Evolutionary conservation across 768 basidiomycete species (phyloP).

Genomic region (Pleurotus salmoneostramineus): DNA sequence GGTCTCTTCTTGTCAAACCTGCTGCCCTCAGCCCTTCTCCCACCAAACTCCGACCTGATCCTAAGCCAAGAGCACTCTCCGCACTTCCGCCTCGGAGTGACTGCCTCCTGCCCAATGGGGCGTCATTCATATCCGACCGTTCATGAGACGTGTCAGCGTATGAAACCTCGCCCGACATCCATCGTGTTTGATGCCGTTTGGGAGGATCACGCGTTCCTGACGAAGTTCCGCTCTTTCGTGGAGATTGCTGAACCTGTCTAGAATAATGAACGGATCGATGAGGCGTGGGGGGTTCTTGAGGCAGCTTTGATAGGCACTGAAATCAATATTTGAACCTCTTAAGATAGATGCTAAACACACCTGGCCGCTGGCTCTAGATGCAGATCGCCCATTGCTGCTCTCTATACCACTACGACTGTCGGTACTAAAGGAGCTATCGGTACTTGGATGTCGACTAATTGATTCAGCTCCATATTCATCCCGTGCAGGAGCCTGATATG

Average conservation of each 20-base stretch:
- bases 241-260: conserved; percentile 9
- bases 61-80: conserved; percentile 53
- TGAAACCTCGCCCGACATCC: conserved; percentile 45
- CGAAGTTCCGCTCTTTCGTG: conserved; percentile 17
- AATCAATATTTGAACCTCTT: background rate
- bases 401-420: background rate
- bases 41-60: conserved; percentile 49
- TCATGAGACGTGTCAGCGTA: conserved; percentile 1
- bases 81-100: conserved; percentile 62
- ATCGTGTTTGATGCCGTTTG: conserved; percentile 47
- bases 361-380: conserved; percentile 3
- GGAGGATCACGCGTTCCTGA: conserved; percentile 46
- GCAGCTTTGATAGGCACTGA: conserved; percentile 7
- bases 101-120: conserved; percentile 43
- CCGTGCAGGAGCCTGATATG: conserved; percentile 15
- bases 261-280: conserved; percentile 1
- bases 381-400: background rate
- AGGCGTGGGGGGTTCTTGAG: conserved; percentile 1
- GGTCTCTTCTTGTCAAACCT: conserved; percentile 46
- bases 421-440: background rate
- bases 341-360: background rate
- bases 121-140: background rate
- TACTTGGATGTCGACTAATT: background rate
- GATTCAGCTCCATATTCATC: conserved; percentile 2
- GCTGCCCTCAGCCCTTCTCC: conserved; percentile 71